phyloP scores from a whole-genome alignment of 176 grass and related monocot genomes.

The Oryza meyeriana region DNA sequence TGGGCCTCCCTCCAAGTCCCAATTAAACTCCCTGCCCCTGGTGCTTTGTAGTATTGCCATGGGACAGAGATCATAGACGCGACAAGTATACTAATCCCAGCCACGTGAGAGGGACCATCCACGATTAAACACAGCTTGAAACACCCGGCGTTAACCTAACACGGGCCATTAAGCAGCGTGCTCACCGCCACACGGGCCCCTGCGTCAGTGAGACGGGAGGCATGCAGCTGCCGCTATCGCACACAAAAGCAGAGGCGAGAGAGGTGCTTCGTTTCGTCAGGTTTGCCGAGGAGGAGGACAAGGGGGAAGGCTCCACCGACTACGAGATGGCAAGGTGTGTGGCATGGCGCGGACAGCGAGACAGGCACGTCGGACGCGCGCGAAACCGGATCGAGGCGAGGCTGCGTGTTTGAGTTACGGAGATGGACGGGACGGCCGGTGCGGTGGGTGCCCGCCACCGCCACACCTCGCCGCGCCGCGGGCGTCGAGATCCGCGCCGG shows the following conservation, averaged over 20 bases:
- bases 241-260: neutral
- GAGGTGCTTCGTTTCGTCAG: neutral
- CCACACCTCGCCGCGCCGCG: neutral
- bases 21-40: neutral
- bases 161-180: neutral
- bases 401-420: conserved; percentile 58
- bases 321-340: conserved; percentile 8
- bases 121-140: neutral
- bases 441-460: neutral
- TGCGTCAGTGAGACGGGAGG: neutral
- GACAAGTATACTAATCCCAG: conserved; percentile 31
- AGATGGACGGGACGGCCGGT: neutral
- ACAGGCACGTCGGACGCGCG: conserved; percentile 32
- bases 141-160: neutral
- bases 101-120: conserved; percentile 22
- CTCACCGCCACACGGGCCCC: neutral
- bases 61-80: neutral
- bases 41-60: neutral
- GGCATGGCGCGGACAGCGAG: conserved; percentile 30
- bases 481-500: conserved; percentile 30
- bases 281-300: neutral
- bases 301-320: conserved; percentile 26
- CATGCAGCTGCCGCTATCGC: neutral
- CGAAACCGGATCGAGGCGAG: conserved; percentile 15
- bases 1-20: conserved; percentile 28